These are phyloP conservation scores for Phytophthora nicotianae DNA, from an alignment of 352 stramenopile species.

Conservation along the genomic window DNA sequence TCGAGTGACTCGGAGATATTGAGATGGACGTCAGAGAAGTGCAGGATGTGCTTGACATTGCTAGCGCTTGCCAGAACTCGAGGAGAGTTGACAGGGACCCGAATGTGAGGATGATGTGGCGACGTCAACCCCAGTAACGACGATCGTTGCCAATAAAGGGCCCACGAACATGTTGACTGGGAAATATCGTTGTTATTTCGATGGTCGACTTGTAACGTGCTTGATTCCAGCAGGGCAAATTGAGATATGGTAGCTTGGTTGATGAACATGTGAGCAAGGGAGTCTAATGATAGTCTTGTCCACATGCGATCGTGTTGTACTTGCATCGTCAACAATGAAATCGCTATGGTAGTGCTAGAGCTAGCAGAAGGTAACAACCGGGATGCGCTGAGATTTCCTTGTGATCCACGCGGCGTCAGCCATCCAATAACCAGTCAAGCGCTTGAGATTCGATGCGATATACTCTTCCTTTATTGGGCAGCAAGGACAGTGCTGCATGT, in stretches of 20 bases:
- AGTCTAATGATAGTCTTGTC: neutral
- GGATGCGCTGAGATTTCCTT: neutral
- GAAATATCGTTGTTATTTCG: neutral
- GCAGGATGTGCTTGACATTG: conserved; percentile 58
- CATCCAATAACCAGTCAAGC: neutral
- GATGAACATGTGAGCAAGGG: neutral
- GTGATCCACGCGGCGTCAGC: neutral
- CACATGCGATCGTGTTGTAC: neutral
- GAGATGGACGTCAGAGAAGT: conserved; percentile 81
- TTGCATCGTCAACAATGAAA: no score
- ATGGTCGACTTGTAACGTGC: neutral
- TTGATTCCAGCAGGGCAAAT: neutral
- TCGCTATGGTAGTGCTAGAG: no score
- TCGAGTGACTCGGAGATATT: conserved; percentile 60
- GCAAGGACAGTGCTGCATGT: neutral
- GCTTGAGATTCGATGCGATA: conserved; percentile 1
- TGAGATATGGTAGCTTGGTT: neutral
- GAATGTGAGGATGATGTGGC: conserved; percentile 9
- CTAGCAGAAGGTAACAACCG: neutral
- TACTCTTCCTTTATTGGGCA: neutral
- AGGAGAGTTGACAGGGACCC: neutral
- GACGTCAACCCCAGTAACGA: neutral
- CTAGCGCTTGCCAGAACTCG: conserved; percentile 4
- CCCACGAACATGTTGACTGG: neutral
- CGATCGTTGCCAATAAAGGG: neutral